Base-by-base conservation (phyloP, 352 stramenopile species). In the Sclerospora graminicola region DNA sequence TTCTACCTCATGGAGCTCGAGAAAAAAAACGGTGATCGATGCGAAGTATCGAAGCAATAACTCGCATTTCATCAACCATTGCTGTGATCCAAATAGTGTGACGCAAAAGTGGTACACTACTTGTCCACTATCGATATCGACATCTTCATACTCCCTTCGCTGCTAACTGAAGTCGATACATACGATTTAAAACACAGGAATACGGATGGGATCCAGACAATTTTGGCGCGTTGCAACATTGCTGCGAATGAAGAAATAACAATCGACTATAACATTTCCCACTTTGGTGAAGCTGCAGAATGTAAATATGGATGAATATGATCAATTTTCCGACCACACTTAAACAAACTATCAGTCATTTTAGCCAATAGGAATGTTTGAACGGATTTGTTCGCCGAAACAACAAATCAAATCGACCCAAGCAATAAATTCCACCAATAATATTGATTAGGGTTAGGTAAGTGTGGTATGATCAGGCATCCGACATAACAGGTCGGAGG, bases 21-120 rank as follows among this genome's bases (percentile, higher is more conserved):
- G 56, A 87, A 89, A 18, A 78, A n/a, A n/a, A n/a, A 76, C 84
- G 19, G 60, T 87, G 19, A 88, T 91, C 33, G 84, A 96, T 36
- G 84, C 82, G n/a, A 82, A 82, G 35, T 73, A 92, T 46, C 77
- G 84, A 27, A 94, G 89, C 29, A 96, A 95, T 49, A 82, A 97
- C 19, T 91, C 90, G 27, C 79, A 92, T 18, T 98, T 97, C 57
- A 97, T 98, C 51, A 98, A 98, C 71, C 86, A 96, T 54, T 95
- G 84, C 51, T 97, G 89, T 42, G 82, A 94, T 39, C 81, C 88
- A n/a, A 97, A 97, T 60, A 95, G 88, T 63, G 75, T 87, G 29
- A 96, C 89, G 13, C 84, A 97, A 51, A 97, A 97, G 39, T 96
- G 95, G 68, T 82, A 50, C 32, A 50, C 46, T 41, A 2, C 19